phyloP scores from a whole-genome alignment of 129 eudicot species.

The Deinandra increscens region DNA sequence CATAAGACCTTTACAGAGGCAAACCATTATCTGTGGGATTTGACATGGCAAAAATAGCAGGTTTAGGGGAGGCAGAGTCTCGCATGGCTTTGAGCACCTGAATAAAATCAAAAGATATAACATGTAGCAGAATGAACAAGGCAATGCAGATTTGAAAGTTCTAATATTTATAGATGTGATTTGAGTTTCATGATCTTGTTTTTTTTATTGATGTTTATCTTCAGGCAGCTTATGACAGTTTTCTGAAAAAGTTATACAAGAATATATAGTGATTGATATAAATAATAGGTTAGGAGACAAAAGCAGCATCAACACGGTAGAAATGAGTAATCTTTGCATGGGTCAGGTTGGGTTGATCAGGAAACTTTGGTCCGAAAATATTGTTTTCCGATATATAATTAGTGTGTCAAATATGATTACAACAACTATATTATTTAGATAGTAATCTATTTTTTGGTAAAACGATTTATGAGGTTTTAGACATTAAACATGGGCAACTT shows the following conservation, averaged over 20 bases:
- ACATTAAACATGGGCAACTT: neutral
- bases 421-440: neutral
- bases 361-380: neutral
- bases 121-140: neutral
- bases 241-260: neutral
- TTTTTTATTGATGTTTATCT: neutral
- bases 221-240: neutral
- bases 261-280: neutral
- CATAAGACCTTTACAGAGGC: conserved; percentile 15
- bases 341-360: neutral
- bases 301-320: neutral
- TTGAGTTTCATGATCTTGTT: conserved; percentile 7
- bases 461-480: neutral
- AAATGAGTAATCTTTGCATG: neutral
- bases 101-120: conserved; percentile 16
- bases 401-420: neutral
- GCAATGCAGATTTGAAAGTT: neutral
- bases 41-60: conserved; percentile 98
- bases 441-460: neutral
- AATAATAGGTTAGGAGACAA: neutral
- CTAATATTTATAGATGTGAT: neutral
- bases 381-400: neutral
- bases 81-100: conserved; percentile 95
- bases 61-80: conserved; percentile 71
- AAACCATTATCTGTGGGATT: conserved; percentile 93